phyloP scores from a whole-genome alignment of 371 early-diverging fungal species.

The Lichtheimia corymbifera region DNA sequence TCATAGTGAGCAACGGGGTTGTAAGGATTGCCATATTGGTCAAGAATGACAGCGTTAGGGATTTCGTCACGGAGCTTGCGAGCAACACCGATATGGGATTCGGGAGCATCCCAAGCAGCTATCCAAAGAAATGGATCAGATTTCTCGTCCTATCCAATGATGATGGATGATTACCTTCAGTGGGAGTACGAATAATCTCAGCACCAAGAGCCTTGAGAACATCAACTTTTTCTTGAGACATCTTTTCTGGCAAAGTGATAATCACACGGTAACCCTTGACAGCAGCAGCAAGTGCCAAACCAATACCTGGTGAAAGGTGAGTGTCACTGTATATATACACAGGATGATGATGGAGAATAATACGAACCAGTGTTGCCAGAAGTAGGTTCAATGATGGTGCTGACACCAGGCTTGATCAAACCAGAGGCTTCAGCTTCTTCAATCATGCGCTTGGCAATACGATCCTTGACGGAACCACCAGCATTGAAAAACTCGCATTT shows the following conservation, averaged over 20 bases:
- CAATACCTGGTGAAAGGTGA: slow-evolving; percentile 59
- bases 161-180: slow-evolving; percentile 59
- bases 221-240: slow-evolving; percentile 97
- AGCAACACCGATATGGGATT: slow-evolving; percentile 96
- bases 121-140: slow-evolving; percentile 1
- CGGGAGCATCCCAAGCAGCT: slow-evolving; percentile 97
- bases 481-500: slow-evolving; percentile 98
- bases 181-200: slow-evolving; percentile 96
- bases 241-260: slow-evolving; percentile 97
- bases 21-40: slow-evolving; percentile 94
- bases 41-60: slow-evolving; percentile 92
- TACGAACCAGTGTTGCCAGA: slow-evolving; percentile 91
- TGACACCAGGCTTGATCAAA: slow-evolving; percentile 81
- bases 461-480: slow-evolving; percentile 97
- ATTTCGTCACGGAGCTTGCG: slow-evolving; percentile 90
- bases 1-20: slow-evolving; percentile 97
- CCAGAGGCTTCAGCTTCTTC: slow-evolving; percentile 93
- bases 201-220: slow-evolving; percentile 96
- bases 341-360: not conserved
- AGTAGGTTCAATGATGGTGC: slow-evolving; percentile 94
- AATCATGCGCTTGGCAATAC: slow-evolving; percentile 95
- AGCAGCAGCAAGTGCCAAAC: slow-evolving; percentile 90
- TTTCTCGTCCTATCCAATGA: not conserved
- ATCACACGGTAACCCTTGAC: slow-evolving; percentile 96
- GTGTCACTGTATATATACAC: not conserved